Percentiles rank a stretch among this genome's conserved stretches.
phyloP scores from a whole-genome alignment of 2,329 filamentous ascomycete genomes.

The Colletotrichum neosansevieriae region DNA sequence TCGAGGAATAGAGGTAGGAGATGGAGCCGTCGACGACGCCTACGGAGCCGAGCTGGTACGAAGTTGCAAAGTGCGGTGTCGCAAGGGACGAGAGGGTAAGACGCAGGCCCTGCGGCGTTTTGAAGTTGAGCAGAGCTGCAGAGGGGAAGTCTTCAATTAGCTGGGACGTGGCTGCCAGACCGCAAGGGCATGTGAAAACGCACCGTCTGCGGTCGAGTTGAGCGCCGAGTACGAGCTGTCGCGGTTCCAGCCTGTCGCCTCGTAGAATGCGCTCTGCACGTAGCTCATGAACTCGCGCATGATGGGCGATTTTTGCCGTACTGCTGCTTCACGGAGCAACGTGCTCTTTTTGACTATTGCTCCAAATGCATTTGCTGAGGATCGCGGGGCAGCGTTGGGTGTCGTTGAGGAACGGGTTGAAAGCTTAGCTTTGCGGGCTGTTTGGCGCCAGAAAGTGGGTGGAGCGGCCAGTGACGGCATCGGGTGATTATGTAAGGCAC shows the following conservation, averaged over 20 bases:
- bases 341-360: slow-evolving; percentile 24
- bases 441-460: not conserved
- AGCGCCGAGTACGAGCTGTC: slow-evolving; percentile 93
- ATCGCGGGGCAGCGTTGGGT: not conserved
- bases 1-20: slow-evolving; percentile 93
- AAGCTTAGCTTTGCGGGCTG: not conserved
- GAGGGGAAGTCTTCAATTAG: not conserved
- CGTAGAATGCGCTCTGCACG: slow-evolving; percentile 90
- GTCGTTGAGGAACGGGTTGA: not conserved
- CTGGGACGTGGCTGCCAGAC: too few relatives aligned
- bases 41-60: slow-evolving; percentile 89
- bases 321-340: slow-evolving; percentile 21
- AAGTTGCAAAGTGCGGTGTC: slow-evolving; percentile 92
- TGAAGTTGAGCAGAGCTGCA: slow-evolving; percentile 86
- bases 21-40: slow-evolving; percentile 97
- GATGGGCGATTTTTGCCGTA: slow-evolving; percentile 40
- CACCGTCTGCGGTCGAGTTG: slow-evolving; percentile 86
- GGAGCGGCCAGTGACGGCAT: slow-evolving; percentile 8
- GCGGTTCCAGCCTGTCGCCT: slow-evolving; percentile 87
- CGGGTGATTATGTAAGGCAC: not conserved
- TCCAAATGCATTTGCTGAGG: slow-evolving; percentile 11
- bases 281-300: slow-evolving; percentile 99
- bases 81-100: slow-evolving; percentile 92
- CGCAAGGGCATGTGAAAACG: slow-evolving; percentile 39
- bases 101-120: slow-evolving; percentile 84